Conservation (phyloP, 2,329 filamentous ascomycete species). For the Xylariaceae sp. region DNA sequence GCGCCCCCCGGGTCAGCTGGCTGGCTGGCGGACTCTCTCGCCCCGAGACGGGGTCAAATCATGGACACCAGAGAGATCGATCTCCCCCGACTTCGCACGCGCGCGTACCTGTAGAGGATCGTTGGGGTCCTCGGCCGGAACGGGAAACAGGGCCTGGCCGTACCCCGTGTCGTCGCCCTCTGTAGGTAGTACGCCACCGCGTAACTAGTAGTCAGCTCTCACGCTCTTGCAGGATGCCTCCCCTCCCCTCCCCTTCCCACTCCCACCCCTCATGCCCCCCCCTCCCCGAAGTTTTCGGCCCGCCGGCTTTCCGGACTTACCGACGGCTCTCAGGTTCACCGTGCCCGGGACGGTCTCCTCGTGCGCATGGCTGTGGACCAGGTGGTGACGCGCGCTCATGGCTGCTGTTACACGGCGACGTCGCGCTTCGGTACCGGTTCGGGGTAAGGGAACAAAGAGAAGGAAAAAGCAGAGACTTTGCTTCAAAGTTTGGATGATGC, state of each 20-base stretch:
- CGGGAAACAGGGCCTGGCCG: conserved; percentile 21
- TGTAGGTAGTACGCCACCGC: conserved; percentile 2
- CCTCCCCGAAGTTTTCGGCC: neutral
- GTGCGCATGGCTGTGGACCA: conserved; percentile 23
- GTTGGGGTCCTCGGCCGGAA: conserved; percentile 22
- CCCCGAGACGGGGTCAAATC: too few species aligned
- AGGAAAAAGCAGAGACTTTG: too few species aligned
- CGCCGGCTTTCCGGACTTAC: conserved; percentile 11
- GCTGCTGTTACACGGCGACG: too few species aligned
- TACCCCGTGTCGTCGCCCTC: conserved; percentile 23
- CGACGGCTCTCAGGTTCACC: conserved; percentile 18
- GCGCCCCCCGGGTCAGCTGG: too few species aligned
- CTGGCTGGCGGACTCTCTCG: too few species aligned
- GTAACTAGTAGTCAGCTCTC: neutral
- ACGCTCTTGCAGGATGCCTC: too few species aligned
- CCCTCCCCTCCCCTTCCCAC: neutral
- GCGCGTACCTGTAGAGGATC: conserved; percentile 19
- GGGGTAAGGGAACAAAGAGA: too few species aligned
- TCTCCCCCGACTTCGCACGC: too few species aligned
- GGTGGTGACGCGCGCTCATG: too few species aligned
- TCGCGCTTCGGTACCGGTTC: too few species aligned
- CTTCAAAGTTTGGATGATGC: too few species aligned
- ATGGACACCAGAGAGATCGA: too few species aligned
- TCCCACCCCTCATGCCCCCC: conserved; percentile 1
- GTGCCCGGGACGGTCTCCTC: conserved; percentile 21